These are phyloP conservation scores for Dioszegia hungarica DNA, from an alignment of 768 basidiomycete species.

Conservation along the genomic window DNA sequence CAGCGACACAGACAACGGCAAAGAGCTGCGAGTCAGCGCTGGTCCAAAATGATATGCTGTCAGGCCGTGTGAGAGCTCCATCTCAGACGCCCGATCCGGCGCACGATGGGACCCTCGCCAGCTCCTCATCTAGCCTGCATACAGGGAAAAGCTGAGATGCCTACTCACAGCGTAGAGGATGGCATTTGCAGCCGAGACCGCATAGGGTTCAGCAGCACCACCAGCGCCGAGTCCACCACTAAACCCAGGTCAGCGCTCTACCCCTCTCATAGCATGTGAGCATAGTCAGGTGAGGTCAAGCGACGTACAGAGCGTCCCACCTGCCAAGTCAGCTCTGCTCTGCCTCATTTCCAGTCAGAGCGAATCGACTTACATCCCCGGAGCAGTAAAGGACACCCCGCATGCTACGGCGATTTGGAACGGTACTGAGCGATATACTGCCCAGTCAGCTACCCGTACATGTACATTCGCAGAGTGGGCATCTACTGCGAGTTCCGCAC, in stretches of 20 bases:
- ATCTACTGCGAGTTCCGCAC: too few relatives aligned
- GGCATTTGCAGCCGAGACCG: slow-evolving; percentile 30
- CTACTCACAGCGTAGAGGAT: slow-evolving; percentile 22
- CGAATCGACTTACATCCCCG: slow-evolving; percentile 27
- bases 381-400: slow-evolving; percentile 29
- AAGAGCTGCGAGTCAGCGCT: slow-evolving; percentile 20
- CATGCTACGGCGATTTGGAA: slow-evolving; percentile 5
- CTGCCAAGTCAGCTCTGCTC: slow-evolving; percentile 10
- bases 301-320: slow-evolving; percentile 29
- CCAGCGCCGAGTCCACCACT: slow-evolving; percentile 29
- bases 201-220: slow-evolving; percentile 28
- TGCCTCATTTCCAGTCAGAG: not conserved
- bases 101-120: too few relatives aligned
- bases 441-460: not conserved
- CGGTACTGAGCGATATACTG: slow-evolving; percentile 6
- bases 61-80: too few relatives aligned
- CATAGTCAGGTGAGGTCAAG: too few relatives aligned
- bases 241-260: not conserved
- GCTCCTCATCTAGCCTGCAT: too few relatives aligned
- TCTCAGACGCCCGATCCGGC: too few relatives aligned
- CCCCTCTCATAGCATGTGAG: too few relatives aligned
- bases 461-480: too few relatives aligned
- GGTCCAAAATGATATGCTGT: too few relatives aligned
- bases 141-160: slow-evolving; percentile 16
- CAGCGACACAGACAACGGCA: slow-evolving; percentile 25